These are phyloP conservation scores for Phoma herbarum DNA, from an alignment of 2,329 filamentous ascomycete genomes.

Conservation along the genomic window DNA sequence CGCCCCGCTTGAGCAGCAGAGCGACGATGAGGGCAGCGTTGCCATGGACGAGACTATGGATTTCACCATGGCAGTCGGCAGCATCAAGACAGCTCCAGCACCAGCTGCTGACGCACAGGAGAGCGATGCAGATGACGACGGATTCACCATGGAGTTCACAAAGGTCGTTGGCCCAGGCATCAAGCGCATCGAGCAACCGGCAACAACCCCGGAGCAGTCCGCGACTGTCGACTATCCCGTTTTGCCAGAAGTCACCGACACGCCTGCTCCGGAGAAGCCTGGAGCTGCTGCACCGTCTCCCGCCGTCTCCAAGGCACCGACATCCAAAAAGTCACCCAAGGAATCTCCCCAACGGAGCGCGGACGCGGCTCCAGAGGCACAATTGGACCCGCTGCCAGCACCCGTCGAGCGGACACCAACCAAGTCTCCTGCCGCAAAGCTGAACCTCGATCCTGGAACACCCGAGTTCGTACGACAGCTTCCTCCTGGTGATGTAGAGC, in stretches of 20 bases:
- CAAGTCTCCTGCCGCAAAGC: conserved; percentile 38
- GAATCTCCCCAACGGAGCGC: conserved; percentile 29
- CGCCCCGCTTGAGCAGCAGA: not conserved
- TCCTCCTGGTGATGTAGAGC: conserved; percentile 44
- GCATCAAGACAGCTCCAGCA: conserved; percentile 39
- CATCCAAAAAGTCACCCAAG: conserved; percentile 37
- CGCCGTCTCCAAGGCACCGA: conserved; percentile 27
- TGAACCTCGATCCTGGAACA: conserved; percentile 39
- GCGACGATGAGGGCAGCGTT: conserved; percentile 30
- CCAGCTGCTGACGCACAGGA: conserved; percentile 19
- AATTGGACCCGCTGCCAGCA: conserved; percentile 12
- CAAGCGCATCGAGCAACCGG: conserved; percentile 31
- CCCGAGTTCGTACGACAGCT: conserved; percentile 41
- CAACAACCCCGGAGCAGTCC: conserved; percentile 33
- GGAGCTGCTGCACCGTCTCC: conserved; percentile 4
- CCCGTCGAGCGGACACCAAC: conserved; percentile 31
- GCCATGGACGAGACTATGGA: conserved; percentile 52
- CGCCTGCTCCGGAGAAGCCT: conserved; percentile 23
- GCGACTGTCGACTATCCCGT: conserved; percentile 17
- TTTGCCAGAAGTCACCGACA: conserved; percentile 10
- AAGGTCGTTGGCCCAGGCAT: conserved; percentile 58
- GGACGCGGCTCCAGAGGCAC: conserved; percentile 23
- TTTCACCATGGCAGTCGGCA: conserved; percentile 51
- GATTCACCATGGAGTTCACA: conserved; percentile 63
- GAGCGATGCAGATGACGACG: conserved; percentile 44